Evolutionary conservation across 2,329 filamentous ascomycete species (phyloP), one percentile per base, ranked within the genome.

Genomic region (Cordyceps militaris): DNA sequence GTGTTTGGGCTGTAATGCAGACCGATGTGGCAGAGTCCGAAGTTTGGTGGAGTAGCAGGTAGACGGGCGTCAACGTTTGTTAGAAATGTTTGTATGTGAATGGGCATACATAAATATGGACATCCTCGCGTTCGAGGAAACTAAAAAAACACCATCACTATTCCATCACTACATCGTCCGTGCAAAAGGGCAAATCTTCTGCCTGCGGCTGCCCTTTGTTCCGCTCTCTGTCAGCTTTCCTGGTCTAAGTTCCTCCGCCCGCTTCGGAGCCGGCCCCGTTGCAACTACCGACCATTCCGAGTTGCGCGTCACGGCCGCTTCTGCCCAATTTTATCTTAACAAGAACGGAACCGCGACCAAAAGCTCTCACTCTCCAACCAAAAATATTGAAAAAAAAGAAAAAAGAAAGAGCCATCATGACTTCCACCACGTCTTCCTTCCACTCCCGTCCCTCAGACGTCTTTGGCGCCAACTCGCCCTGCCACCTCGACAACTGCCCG

Each of bases 401-500:
- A 38, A 38, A 2, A 2, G 19, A 30, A 30, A n/a, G 34, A 38
- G 14, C 34, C 13, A 38, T 2, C 13, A 38, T 38, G 34, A n/a
- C n/a, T n/a, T n/a, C n/a, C n/a, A n/a, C n/a, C n/a, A n/a, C 34
- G 49, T 21, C 49, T 16, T 30, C 9, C 30, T 19, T 24, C 3
- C 9, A 3, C 1, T 1, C 7, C 10, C 52, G 28, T 16, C 23
- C 43, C 1, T 2, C 40, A 32, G 24, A 42, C 34, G 11, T 44
- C 13, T 81, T 80, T 55, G 79, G 79, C 21, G 66, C 74, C 28
- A 60, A 73, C 14, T 66, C 71, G 54, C 78, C 73, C 60, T 82
- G 79, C 67, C 77, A 72, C 16, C 71, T 81, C 30, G 74, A 75
- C 11, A 63, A 70, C 42, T 82, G 79, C 64, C 72, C 74, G 3